Evolutionary conservation across 2,329 filamentous ascomycete species (phyloP).

Genomic region (Cadophora sp.): DNA sequence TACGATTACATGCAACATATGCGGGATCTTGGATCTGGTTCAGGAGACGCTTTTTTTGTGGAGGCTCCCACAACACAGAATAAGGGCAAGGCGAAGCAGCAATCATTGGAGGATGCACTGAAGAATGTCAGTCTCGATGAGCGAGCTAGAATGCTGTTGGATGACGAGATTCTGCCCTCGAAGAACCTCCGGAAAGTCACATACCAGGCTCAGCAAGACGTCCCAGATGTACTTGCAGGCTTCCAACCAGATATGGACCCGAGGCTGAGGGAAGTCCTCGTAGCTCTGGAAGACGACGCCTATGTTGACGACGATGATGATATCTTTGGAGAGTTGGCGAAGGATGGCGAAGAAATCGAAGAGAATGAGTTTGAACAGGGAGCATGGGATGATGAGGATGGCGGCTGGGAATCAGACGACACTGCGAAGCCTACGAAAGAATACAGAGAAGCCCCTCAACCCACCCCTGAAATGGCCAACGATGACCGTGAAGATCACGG

Average conservation of each 20-base stretch:
- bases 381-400: conserved; percentile 65
- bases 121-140: conserved; percentile 64
- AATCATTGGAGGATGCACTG: conserved; percentile 83
- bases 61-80: conserved; percentile 68
- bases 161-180: conserved; percentile 77
- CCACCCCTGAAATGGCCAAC: conserved; percentile 53
- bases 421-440: conserved; percentile 77
- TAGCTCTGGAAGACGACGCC: conserved; percentile 93
- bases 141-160: conserved; percentile 64
- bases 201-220: conserved; percentile 91
- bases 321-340: conserved; percentile 78
- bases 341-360: conserved; percentile 76
- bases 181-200: conserved; percentile 78
- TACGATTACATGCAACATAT: conserved; percentile 99
- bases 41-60: conserved; percentile 80
- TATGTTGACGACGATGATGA: conserved; percentile 86
- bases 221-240: conserved; percentile 89
- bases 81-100: conserved; percentile 77
- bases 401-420: conserved; percentile 94
- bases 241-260: conserved; percentile 99
- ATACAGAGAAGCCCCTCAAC: conserved; percentile 50
- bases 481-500: conserved; percentile 64
- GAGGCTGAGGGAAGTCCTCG: conserved; percentile 84
- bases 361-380: conserved; percentile 79
- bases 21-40: conserved; percentile 78